Base-by-base conservation (phyloP, 2,329 filamentous ascomycete species). In the Microdochium nivale region DNA sequence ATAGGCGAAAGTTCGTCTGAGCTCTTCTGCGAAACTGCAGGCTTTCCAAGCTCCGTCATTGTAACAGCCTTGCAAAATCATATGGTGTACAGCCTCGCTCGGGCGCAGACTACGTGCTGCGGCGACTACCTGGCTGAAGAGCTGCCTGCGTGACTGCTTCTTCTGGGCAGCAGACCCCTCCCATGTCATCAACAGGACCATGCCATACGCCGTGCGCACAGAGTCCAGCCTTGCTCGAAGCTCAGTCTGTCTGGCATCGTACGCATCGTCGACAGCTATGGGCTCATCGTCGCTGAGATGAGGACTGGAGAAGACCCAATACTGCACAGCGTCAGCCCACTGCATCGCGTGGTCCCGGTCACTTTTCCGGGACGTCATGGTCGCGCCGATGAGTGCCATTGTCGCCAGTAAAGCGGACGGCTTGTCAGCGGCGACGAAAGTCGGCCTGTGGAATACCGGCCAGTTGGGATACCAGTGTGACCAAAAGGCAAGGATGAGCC, bases 391-490 rank as follows among this genome's bases (percentile, higher is more conserved):
- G 1, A 62, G 52, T 7, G 59, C 37, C 62, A 64, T 65, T 1
- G 61, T 57, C 35, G 57, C 60, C 11, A 65, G 43, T 21, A 65
- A 49, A 2, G 51, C 49, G 3, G 53, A 9, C 5, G 53, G 53
- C 4, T 58, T 56, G 2, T 50, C 50, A 4, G 54, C 44, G 0
- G 54, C 35, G 44, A 60, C 40, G 24, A 65, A 65, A 0, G 56
- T 56, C 2, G 62, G 61, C 23, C 53, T 59, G 46, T 65, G 62
- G 7, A 64, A 54, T 10, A 64, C 62, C 2, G 61, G 62, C 32
- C 62, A 63, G 47, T 61, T 61, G 3, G 62, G 62, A 32, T 65
- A 62, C 62, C 62, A 65, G 3, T 58, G 46, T 2, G 56, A 56
- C 62, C 62, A 64, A 51, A 63, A 65, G n/a, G 58, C 55, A 13